These are phyloP conservation scores for Meira miltonrushii DNA, from an alignment of 1,284 basidiomycete genomes.

Conservation along the genomic window DNA sequence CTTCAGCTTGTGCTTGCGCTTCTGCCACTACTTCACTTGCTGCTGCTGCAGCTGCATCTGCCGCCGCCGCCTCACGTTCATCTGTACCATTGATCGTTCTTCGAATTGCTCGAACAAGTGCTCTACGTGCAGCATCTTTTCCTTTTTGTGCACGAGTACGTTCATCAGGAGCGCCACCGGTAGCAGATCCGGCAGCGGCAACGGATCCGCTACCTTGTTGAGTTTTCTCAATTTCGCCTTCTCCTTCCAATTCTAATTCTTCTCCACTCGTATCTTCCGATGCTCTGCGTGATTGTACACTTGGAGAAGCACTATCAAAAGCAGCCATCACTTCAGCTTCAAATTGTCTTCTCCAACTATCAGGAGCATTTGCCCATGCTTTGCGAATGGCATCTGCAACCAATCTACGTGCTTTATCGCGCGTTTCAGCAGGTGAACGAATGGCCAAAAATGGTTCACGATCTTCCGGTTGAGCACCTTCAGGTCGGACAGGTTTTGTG, in stretches of 20 bases:
- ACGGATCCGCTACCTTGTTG: slow-evolving; percentile 17
- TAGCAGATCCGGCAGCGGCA: slow-evolving; percentile 26
- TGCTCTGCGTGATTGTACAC: neutral
- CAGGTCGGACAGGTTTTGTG: slow-evolving; percentile 35
- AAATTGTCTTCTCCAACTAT: slow-evolving; percentile 45
- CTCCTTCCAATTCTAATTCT: slow-evolving; percentile 12
- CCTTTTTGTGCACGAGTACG: slow-evolving; percentile 9
- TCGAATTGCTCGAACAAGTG: slow-evolving; percentile 38
- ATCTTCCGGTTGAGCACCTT: slow-evolving; percentile 30
- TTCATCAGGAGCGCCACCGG: slow-evolving; percentile 2
- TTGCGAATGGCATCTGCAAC: slow-evolving; percentile 46
- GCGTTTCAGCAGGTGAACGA: slow-evolving; percentile 38
- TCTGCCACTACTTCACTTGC: slow-evolving; percentile 14
- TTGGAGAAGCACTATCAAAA: neutral
- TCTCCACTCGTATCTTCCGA: slow-evolving; percentile 2
- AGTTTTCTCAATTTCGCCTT: slow-evolving; percentile 16
- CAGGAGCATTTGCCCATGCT: slow-evolving; percentile 46
- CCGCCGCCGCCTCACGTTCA: slow-evolving; percentile 7
- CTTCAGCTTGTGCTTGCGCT: slow-evolving; percentile 18
- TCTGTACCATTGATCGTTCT: slow-evolving; percentile 36
- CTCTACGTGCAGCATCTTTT: slow-evolving; percentile 37
- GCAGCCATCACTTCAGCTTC: slow-evolving; percentile 30
- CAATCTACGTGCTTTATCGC: slow-evolving; percentile 39
- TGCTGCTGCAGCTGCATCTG: neutral
- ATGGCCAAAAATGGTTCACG: slow-evolving; percentile 44